Conservation (phyloP, 169 alveolate genomes). For the Plasmodium blacklocki region DNA sequence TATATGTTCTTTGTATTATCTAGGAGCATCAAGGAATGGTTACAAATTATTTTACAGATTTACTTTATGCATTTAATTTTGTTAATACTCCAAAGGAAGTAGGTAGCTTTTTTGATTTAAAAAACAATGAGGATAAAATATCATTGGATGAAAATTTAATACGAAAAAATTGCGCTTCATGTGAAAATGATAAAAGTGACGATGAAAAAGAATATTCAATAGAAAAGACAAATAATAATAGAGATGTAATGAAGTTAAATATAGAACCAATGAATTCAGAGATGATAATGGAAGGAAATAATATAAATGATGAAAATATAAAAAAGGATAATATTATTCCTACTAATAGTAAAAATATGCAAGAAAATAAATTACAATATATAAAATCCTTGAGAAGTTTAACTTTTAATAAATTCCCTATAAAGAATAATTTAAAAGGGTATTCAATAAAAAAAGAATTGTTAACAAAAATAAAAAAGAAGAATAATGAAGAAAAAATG, state of each 20-base stretch:
- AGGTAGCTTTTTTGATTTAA: constrained; percentile 3
- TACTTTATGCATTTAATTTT: constrained; percentile 54
- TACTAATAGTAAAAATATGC: background rate
- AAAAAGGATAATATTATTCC: constrained; percentile 3
- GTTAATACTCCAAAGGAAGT: background rate
- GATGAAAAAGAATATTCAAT: background rate
- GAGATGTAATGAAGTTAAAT: background rate
- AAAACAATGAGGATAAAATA: background rate
- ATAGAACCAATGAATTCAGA: background rate
- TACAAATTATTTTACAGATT: constrained; percentile 19
- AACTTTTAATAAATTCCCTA: constrained; percentile 7
- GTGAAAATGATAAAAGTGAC: background rate
- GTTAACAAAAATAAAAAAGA: constrained; percentile 9
- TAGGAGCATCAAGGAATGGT: constrained; percentile 12
- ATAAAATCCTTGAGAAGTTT: constrained; percentile 8
- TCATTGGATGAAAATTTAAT: too few relatives aligned
- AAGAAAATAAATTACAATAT: background rate
- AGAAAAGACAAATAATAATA: background rate
- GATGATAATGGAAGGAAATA: background rate
- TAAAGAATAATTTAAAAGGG: constrained; percentile 29
- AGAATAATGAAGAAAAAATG: background rate
- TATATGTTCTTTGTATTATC: background rate
- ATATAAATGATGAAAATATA: background rate
- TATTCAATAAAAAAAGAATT: constrained; percentile 29
- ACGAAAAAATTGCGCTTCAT: background rate